phyloP scores from a whole-genome alignment of 306 rosid genomes.

The Quercus wislizeni region DNA sequence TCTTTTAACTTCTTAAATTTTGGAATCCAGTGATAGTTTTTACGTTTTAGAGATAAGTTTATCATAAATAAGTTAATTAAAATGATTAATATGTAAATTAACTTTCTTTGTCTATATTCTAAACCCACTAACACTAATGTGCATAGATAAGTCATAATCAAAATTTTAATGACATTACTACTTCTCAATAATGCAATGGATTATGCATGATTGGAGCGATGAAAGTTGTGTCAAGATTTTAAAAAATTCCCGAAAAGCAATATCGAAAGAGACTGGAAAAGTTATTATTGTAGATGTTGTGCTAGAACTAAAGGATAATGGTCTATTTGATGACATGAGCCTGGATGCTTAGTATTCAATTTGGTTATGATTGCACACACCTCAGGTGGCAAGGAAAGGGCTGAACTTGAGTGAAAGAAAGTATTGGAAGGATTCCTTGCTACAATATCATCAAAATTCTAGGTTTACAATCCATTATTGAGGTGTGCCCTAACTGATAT shows the following conservation, averaged over 20 bases:
- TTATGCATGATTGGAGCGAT: slow-evolving; percentile 71
- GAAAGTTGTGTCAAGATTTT: slow-evolving; percentile 41
- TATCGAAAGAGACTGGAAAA: slow-evolving; percentile 46
- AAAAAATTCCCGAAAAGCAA: slow-evolving; percentile 54
- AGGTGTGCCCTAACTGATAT: slow-evolving; percentile 16
- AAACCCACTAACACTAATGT: no score
- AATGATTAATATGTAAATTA: no score
- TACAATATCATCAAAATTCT: slow-evolving; percentile 51
- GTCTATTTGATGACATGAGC: slow-evolving; percentile 33
- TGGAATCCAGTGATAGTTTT: no score
- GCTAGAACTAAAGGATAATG: slow-evolving; percentile 33
- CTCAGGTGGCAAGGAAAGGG: slow-evolving; percentile 37
- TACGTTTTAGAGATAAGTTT: no score
- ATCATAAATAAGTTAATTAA: no score
- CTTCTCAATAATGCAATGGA: slow-evolving; percentile 34
- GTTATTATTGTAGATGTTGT: slow-evolving; percentile 49
- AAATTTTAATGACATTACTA: no score
- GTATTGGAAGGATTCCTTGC: slow-evolving; percentile 36
- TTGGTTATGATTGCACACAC: slow-evolving; percentile 37
- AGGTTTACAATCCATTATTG: slow-evolving; percentile 31
- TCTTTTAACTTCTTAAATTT: no score
- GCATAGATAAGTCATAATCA: no score
- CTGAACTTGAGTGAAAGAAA: slow-evolving; percentile 54
- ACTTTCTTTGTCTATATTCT: no score
- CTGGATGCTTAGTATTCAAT: slow-evolving; percentile 34